These are phyloP conservation scores for Entomortierella beljakovae DNA, from an alignment of 192 early-diverging fungal genomes.

Conservation along the genomic window DNA sequence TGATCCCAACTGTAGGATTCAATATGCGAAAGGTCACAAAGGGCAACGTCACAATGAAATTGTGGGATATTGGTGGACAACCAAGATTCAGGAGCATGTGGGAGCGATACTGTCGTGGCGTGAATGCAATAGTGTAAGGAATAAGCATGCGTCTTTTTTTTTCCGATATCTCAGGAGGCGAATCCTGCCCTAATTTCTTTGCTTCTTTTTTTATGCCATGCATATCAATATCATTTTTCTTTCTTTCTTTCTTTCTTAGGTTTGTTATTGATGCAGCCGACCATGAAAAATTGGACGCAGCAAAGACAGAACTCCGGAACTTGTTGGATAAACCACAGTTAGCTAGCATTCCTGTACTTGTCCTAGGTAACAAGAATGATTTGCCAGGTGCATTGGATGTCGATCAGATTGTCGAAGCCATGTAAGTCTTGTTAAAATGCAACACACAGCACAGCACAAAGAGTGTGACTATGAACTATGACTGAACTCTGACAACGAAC, in stretches of 20 bases:
- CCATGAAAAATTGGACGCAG: constrained; percentile 92
- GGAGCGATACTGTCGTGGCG: constrained; percentile 89
- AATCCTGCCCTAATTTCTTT: background rate
- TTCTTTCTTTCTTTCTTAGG: constrained; percentile 42
- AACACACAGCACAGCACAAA: background rate
- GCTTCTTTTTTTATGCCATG: background rate
- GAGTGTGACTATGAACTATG: too few species aligned
- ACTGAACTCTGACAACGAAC: too few species aligned
- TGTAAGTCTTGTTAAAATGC: constrained; percentile 68
- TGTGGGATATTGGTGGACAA: constrained; percentile 99
- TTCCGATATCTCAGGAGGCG: background rate
- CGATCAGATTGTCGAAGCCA: constrained; percentile 90
- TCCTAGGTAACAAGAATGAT: constrained; percentile 99
- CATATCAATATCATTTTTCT: background rate
- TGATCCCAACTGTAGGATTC: constrained; percentile 99
- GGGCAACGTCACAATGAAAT: constrained; percentile 97
- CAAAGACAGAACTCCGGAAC: constrained; percentile 90
- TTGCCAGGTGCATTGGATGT: constrained; percentile 88
- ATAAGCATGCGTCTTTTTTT: background rate
- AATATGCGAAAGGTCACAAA: constrained; percentile 97
- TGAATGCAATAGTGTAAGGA: constrained; percentile 96
- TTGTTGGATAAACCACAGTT: constrained; percentile 96
- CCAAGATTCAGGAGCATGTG: constrained; percentile 97
- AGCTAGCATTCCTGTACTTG: constrained; percentile 92
- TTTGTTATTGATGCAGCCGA: constrained; percentile 99